These are phyloP conservation scores for Lyophyllum decastes DNA, from an alignment of 768 basidiomycete species.

Conservation along the genomic window DNA sequence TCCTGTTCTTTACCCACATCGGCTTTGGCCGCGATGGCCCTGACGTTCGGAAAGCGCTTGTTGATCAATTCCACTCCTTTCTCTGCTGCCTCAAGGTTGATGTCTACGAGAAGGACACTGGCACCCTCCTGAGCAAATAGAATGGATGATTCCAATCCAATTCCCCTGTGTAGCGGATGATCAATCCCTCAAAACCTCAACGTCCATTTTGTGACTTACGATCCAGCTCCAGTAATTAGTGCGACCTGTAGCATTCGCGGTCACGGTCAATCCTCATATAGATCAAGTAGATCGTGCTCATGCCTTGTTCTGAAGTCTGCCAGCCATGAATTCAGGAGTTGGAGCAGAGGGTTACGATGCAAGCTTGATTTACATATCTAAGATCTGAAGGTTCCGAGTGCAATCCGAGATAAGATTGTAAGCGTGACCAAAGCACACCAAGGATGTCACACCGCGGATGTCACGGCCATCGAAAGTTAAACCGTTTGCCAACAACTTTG, in stretches of 20 bases:
- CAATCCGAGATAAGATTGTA: constrained; percentile 7
- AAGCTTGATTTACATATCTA: background rate
- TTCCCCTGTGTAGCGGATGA: constrained; percentile 61
- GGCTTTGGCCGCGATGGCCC: constrained; percentile 67
- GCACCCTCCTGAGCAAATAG: constrained; percentile 95
- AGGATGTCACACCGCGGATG: background rate
- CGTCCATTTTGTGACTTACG: constrained; percentile 51
- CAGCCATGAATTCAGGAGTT: constrained; percentile 46
- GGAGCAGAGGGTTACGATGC: constrained; percentile 10
- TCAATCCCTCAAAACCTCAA: constrained; percentile 15
- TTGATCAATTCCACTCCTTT: constrained; percentile 64
- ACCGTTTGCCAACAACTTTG: background rate
- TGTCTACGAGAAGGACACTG: constrained; percentile 85
- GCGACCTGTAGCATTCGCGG: constrained; percentile 49
- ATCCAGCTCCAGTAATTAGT: constrained; percentile 86
- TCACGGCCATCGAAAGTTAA: constrained; percentile 5
- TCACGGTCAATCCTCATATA: background rate
- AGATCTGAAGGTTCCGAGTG: background rate
- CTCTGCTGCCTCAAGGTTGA: constrained; percentile 76
- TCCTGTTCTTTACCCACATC: constrained; percentile 92
- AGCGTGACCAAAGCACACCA: background rate
- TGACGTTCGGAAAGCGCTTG: constrained; percentile 67
- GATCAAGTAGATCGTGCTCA: constrained; percentile 6
- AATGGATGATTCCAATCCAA: constrained; percentile 94
- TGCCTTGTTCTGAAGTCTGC: constrained; percentile 71